Evolutionary conservation across 2,329 filamentous ascomycete species (phyloP), one percentile per base, ranked within the genome.

Genomic region (Claviceps lovelessii): DNA sequence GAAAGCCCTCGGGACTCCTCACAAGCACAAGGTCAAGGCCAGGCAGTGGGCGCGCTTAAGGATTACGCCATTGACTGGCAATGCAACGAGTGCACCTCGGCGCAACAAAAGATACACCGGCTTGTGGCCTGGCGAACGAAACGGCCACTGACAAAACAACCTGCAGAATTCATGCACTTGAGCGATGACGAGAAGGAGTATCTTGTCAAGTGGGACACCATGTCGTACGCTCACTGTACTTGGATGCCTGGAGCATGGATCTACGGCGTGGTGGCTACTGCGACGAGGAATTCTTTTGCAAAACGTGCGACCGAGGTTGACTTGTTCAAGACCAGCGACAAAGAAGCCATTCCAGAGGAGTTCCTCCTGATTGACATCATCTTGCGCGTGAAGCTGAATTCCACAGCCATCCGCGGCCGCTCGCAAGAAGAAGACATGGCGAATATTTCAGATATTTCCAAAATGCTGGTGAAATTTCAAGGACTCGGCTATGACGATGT

Each of bases 231-330:
- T 58, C 84, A 88, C 59, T 88, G 87, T 53, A 76, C 75, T 7
- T 98, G 94, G 93, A 86, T 89, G 77, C 82, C 89, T 10, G 93
- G 91, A 13, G 77, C 85, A 17, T 98, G 93, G 93, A 78, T 95
- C 0, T 91, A 81, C 75, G 89, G 90, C 6, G 76, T 85, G 10
- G 79, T 80, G 17, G 71, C 77, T 13, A 62, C 70, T 3, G 56
- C 67, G 0, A 94, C 87, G 83, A 82, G 89, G 17, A 80, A 76
- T 10, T 76, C 88, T 0, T 98, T 97, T 66, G 74, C 78, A 55
- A 93, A 86, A 66, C 83, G 83, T 23, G 80, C 86, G 17, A 72
- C 76, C 17, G 76, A 79, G 13, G 74, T 75, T 35, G 77, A 78
- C 45, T 67, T 78, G 8, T 69, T 81, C 39, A 86, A 84, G 63